Conservation (phyloP, 2,329 filamentous ascomycete species). For the Pseudopithomyces maydicus region DNA sequence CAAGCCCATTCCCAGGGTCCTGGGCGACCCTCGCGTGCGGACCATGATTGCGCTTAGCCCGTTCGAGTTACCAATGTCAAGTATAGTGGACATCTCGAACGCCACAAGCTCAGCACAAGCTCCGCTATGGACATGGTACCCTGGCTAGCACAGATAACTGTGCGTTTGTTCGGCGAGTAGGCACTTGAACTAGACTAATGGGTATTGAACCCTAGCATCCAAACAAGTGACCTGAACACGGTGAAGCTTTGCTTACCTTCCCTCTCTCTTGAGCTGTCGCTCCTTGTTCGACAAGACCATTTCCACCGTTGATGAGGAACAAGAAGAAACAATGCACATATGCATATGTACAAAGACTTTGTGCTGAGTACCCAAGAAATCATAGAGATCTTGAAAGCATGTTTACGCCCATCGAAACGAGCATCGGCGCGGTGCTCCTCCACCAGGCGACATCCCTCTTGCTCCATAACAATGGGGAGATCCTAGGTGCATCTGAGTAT, state of each 20-base stretch:
- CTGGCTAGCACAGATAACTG: background rate
- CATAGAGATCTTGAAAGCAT: conserved; percentile 34
- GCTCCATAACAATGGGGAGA: conserved; percentile 56
- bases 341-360: background rate
- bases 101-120: conserved; percentile 1
- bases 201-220: background rate
- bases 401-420: conserved; percentile 60
- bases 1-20: background rate
- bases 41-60: background rate
- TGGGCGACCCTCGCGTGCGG: background rate
- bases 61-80: background rate
- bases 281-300: background rate
- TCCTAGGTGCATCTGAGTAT: conserved; percentile 57
- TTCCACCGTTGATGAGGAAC: background rate
- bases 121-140: background rate
- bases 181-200: background rate
- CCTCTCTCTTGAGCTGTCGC: background rate
- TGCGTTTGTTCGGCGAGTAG: conserved; percentile 3
- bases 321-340: background rate
- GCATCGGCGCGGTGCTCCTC: conserved; percentile 56
- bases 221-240: background rate
- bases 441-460: conserved; percentile 57
- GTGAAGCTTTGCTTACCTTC: background rate
- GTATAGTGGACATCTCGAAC: background rate
- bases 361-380: background rate